Conservation (phyloP, 305 asterid genomes). For the Solanum hybrid region DNA sequence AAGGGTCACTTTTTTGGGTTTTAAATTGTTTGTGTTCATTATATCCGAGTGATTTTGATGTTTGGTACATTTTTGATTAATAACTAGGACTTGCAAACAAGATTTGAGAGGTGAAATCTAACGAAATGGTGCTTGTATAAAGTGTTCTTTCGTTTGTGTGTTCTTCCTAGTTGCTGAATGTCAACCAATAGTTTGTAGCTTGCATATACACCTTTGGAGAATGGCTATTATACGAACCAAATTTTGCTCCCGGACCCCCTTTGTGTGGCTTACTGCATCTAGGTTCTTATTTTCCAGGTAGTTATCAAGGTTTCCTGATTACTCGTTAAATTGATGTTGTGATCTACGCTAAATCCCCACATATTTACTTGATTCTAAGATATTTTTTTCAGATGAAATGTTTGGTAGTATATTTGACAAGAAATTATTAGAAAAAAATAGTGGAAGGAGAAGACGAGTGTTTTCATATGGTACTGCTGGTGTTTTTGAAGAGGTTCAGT, state of each 20-base stretch:
- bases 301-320: neutral
- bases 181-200: neutral
- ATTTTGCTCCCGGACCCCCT: neutral
- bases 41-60: neutral
- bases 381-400: neutral
- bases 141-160: neutral
- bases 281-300: neutral
- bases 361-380: neutral
- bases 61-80: neutral
- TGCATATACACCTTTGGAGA: neutral
- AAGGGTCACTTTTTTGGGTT: constrained; percentile 5
- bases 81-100: neutral
- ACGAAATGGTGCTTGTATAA: neutral
- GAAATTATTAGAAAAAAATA: neutral
- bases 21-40: constrained; percentile 1
- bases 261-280: neutral
- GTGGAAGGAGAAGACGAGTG: neutral
- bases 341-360: neutral
- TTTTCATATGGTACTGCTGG: neutral
- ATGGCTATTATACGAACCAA: neutral
- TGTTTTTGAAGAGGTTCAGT: neutral
- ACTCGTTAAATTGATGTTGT: neutral
- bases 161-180: neutral
- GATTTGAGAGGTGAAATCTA: constrained; percentile 1
- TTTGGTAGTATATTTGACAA: neutral